These are phyloP conservation scores for Nicotiana rustica DNA, from an alignment of 305 asterid genomes.

Conservation along the genomic window DNA sequence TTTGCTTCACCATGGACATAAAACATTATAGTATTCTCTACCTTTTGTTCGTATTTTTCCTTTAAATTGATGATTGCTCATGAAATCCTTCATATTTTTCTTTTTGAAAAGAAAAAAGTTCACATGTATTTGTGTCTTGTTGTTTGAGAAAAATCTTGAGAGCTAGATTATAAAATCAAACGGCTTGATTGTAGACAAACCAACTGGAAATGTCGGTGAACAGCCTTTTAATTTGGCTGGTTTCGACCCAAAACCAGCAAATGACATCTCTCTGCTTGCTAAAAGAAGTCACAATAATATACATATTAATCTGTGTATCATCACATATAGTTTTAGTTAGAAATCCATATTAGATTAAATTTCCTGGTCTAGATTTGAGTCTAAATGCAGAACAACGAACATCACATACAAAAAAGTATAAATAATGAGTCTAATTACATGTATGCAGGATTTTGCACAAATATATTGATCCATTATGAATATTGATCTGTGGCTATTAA, in stretches of 20 bases:
- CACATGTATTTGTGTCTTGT: neutral
- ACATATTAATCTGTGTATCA: neutral
- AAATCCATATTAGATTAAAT: too few species aligned
- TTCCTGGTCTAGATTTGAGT: neutral
- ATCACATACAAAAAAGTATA: neutral
- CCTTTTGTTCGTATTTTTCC: neutral
- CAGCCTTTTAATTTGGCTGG: neutral
- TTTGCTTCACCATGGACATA: neutral
- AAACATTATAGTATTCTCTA: neutral
- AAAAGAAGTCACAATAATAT: neutral
- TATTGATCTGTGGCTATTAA: too few species aligned
- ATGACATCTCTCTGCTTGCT: too few species aligned
- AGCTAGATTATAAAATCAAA: neutral
- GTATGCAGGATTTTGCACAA: neutral
- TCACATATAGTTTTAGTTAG: too few species aligned
- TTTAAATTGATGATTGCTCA: neutral
- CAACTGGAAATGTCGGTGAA: neutral
- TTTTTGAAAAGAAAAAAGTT: neutral
- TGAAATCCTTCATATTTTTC: neutral
- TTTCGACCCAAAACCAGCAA: neutral
- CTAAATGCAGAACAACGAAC: neutral
- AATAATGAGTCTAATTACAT: neutral
- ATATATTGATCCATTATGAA: too few species aligned
- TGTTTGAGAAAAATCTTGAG: neutral
- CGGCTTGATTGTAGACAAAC: neutral